These are phyloP conservation scores for Brassica napus DNA, from an alignment of 345 rosid species.

Conservation along the genomic window Da-Ae NC_063444.1:13211001-13211500, in stretches of 20 bases:
- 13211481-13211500: not conserved
- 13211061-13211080: slow-evolving; percentile 39
- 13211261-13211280: not conserved
- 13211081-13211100: not conserved
- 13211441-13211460: not conserved
- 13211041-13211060: slow-evolving; percentile 67
- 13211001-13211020: slow-evolving; percentile 78
- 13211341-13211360: not conserved
- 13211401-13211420: not conserved
- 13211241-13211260: not conserved
- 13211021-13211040: slow-evolving; percentile 96
- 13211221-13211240: not conserved
- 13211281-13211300: not conserved
- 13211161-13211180: not conserved
- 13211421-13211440: not conserved
- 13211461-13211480: not conserved
- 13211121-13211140: not conserved
- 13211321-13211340: not conserved
- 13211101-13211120: not conserved
- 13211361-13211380: not conserved
- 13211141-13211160: not conserved
- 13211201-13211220: not conserved
- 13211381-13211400: not conserved
- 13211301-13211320: not conserved
- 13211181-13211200: not conserved